Base-by-base conservation (phyloP, 768 basidiomycete genomes). In the Suillus fuscotomentosus region DNA sequence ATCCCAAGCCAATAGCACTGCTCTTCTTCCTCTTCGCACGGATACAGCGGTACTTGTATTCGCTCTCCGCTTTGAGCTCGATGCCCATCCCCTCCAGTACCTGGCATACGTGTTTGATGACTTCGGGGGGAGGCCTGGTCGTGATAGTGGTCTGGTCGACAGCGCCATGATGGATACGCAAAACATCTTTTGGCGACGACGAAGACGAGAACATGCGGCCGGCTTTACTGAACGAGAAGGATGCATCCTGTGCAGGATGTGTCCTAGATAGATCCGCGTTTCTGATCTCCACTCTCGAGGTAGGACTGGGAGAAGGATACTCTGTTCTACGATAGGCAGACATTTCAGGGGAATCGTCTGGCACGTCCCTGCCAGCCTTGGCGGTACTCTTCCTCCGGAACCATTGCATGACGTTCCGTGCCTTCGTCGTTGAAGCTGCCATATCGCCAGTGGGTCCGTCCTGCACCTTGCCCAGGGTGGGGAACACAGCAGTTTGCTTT, bases 391-490 rank as follows among this genome's bases (percentile, higher is more conserved):
- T 86, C 62, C 84, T 85, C 76, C 91, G 83, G 86, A 99, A 99
- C 97, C 97, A 99, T 68, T 95, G 90, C 97, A 99, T 99, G 61
- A 99, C 97, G 72, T 91, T 94, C 75, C 88, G 88, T 5, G 97
- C 95, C 75, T 95, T 92, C 77, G 84, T 88, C n/a, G 92, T 86
- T 66, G 92, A 89, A 17, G 88, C 91, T 2, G 84, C 83, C 78
- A 89, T 78, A 47, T 81, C 81, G 51, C 70, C 71, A 36, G 70
- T 60, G 48, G 68, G 69, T 36, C 62, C 72, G 6, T 72, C 71
- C 5, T 34, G 53, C 59, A 60, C 60, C 62, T 75, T 75, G 34
- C 65, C 59, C 63, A 76, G 68, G 24, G 68, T 69, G 15, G 73
- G 69, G 67, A 73, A 70, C 50, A 73, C 64, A 61, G 71, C 66